A percentile compares a stretch with the other conserved stretches of the same genome.
Conservation (phyloP, 1,284 basidiomycete genomes). For the Meira nashicola region DNA sequence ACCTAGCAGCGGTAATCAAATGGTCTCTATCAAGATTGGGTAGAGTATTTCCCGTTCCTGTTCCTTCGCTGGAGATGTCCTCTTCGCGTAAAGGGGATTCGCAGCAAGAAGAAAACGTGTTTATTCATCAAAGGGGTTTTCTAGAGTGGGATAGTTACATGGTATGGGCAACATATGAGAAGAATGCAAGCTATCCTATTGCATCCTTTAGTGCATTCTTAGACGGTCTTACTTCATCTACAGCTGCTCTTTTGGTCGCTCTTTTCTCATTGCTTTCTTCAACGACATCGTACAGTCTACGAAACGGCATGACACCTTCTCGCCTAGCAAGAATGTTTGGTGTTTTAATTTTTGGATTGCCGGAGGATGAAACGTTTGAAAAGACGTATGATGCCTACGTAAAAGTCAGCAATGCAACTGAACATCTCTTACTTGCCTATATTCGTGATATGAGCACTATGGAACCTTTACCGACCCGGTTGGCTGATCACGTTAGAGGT, state of each 20-base stretch:
- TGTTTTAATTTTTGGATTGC: slow-evolving; percentile 44
- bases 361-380: slow-evolving; percentile 49
- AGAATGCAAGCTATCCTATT: slow-evolving; percentile 26
- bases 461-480: slow-evolving; percentile 30
- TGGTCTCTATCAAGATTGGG: slow-evolving; percentile 49
- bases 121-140: slow-evolving; percentile 49
- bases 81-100: slow-evolving; percentile 4
- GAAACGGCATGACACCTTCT: slow-evolving; percentile 51
- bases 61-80: slow-evolving; percentile 19
- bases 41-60: slow-evolving; percentile 39
- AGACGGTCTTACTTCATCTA: slow-evolving; percentile 21
- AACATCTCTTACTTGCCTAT: slow-evolving; percentile 48
- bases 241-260: slow-evolving; percentile 30
- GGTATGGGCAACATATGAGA: slow-evolving; percentile 37
- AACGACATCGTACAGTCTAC: slow-evolving; percentile 43
- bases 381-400: slow-evolving; percentile 47
- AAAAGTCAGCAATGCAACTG: slow-evolving; percentile 44
- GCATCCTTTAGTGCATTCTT: slow-evolving; percentile 30
- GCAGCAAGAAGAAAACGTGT: slow-evolving; percentile 35
- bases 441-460: slow-evolving; percentile 38
- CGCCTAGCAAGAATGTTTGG: slow-evolving; percentile 44
- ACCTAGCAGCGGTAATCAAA: slow-evolving; percentile 49
- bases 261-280: slow-evolving; percentile 48
- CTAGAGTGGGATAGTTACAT: slow-evolving; percentile 43
- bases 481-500: slow-evolving; percentile 37